Conservation (phyloP, 1,139 yeast species). For the Pneumocystis jirovecii region DNA sequence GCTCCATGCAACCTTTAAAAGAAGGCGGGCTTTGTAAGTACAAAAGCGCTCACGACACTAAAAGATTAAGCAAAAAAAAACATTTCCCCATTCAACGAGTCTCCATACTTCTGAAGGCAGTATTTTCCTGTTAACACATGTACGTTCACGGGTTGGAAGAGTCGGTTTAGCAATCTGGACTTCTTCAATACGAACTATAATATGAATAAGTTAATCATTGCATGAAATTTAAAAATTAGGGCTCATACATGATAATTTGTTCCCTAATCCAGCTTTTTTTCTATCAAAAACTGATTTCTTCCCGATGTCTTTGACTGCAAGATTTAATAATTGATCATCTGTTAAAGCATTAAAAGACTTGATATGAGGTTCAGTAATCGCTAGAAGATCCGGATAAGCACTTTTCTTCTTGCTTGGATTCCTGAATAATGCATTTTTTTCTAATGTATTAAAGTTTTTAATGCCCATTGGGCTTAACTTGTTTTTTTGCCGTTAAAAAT, state of each 20-base stretch:
- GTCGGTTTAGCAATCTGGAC: conserved; percentile 79
- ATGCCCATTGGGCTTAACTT: conserved; percentile 4
- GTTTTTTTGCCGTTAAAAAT: not conserved
- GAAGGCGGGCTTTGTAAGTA: conserved; percentile 56
- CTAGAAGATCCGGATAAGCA: conserved; percentile 65
- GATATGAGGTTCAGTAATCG: conserved; percentile 87
- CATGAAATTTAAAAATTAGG: not conserved
- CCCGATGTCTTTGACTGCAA: conserved; percentile 83
- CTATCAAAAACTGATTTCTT: conserved; percentile 67
- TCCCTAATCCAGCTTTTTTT: conserved; percentile 44
- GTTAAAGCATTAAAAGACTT: conserved; percentile 93
- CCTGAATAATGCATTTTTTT: conserved; percentile 69
- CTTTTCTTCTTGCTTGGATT: conserved; percentile 81
- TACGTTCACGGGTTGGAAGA: conserved; percentile 57
- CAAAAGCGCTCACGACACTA: conserved; percentile 84
- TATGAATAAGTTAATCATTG: not conserved
- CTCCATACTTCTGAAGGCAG: conserved; percentile 43
- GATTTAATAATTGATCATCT: conserved; percentile 75
- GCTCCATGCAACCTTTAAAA: conserved; percentile 66
- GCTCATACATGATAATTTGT: conserved; percentile 42
- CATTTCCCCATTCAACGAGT: too few species aligned
- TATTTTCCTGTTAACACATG: conserved; percentile 66
- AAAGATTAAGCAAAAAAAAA: not conserved
- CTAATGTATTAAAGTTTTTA: conserved; percentile 62
- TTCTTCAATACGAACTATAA: conserved; percentile 54